These are phyloP conservation scores for Oemleria cerasiformis DNA, from an alignment of 306 rosid species.

Conservation along the genomic window DNA sequence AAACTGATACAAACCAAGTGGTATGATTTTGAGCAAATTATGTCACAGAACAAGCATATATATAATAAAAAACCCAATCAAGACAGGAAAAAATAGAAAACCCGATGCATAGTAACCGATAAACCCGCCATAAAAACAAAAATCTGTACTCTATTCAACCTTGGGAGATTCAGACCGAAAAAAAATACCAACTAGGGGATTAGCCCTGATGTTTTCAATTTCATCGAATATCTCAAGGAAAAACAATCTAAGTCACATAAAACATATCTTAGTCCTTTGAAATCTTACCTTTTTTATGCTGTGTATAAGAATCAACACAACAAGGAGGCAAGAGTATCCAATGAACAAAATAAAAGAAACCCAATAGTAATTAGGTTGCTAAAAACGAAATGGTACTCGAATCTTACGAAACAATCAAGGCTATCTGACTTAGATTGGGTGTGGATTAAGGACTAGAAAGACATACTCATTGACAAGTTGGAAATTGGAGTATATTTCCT, in stretches of 20 bases:
- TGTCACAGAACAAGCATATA: slow-evolving; percentile 11
- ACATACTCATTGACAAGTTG: not conserved
- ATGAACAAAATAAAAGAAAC: slow-evolving; percentile 4
- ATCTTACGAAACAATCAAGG: not conserved
- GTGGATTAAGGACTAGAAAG: not conserved
- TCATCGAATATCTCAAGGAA: not conserved
- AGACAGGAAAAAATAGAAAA: slow-evolving; percentile 20
- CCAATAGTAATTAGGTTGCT: not conserved
- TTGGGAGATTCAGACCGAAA: not conserved
- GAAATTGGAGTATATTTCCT: not conserved
- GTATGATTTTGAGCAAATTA: slow-evolving; percentile 22
- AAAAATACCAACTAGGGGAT: not conserved
- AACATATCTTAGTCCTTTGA: not conserved
- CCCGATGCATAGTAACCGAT: slow-evolving; percentile 4
- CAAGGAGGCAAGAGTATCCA: not conserved
- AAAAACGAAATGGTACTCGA: not conserved
- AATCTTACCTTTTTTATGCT: not conserved
- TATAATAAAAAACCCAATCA: slow-evolving; percentile 24
- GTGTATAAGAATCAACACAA: not conserved
- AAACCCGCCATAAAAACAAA: not conserved
- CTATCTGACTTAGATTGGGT: not conserved
- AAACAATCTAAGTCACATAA: not conserved
- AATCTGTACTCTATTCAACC: not conserved
- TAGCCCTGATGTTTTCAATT: not conserved
- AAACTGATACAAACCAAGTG: slow-evolving; percentile 38